These are phyloP conservation scores for Ramaria sp. DNA, from an alignment of 768 basidiomycete species.

Conservation along the genomic window DNA sequence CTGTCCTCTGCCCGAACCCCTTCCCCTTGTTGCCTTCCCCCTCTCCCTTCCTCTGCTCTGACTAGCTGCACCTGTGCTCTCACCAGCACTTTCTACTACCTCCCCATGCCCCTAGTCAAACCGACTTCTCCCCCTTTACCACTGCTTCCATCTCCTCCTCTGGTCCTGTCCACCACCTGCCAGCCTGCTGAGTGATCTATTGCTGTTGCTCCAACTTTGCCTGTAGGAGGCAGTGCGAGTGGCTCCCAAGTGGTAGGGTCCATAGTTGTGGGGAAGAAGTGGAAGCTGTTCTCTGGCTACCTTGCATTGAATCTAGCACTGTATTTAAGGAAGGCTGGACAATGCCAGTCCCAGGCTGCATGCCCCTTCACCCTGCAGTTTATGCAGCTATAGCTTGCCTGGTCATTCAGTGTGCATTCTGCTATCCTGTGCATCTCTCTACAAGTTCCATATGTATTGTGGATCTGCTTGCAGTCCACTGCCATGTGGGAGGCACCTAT, in stretches of 20 bases:
- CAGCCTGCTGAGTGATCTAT: background rate
- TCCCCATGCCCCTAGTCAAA: no score
- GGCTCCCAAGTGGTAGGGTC: background rate
- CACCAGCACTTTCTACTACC: no score
- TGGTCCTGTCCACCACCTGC: background rate
- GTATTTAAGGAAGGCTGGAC: slow-evolving; percentile 12
- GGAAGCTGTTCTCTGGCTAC: background rate
- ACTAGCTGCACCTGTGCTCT: no score
- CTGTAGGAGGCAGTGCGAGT: no score
- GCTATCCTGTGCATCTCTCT: background rate
- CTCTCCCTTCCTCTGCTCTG: no score
- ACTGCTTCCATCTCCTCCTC: no score
- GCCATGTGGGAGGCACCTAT: slow-evolving; percentile 11
- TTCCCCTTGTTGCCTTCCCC: no score
- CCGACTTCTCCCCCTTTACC: no score
- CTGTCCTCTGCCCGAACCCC: no score
- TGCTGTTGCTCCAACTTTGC: background rate
- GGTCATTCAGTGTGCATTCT: background rate
- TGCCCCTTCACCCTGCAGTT: slow-evolving; percentile 21
- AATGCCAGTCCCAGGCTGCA: slow-evolving; percentile 18
- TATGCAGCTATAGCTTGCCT: slow-evolving; percentile 10
- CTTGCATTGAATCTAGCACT: background rate
- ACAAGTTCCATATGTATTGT: background rate
- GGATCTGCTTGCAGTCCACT: background rate
- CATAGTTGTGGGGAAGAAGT: background rate